A percentile compares a stretch with the other conserved stretches of the same genome.
Evolutionary conservation across 768 basidiomycete species (phyloP).

Genomic region (Boletellus ananas): DNA sequence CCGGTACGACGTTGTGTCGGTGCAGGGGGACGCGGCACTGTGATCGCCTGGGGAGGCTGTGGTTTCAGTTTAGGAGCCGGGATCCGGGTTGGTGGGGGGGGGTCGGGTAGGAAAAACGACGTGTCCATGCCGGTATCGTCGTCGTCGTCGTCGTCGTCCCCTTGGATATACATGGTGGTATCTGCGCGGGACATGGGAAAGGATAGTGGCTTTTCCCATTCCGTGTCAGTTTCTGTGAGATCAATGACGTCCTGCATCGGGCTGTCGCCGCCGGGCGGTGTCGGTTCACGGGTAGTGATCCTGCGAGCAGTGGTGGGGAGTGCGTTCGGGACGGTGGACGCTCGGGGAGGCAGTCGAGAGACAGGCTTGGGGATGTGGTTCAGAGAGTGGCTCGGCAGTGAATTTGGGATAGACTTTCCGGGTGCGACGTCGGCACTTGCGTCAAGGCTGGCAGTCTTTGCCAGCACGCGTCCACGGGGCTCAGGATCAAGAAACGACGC

Average conservation of each 20-base stretch:
- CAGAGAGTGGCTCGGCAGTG: slow-evolving; percentile 10
- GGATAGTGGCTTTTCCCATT: slow-evolving; percentile 6
- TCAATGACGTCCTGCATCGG: slow-evolving; percentile 18
- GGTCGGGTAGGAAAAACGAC: slow-evolving; percentile 13
- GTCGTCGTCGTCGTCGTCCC: slow-evolving; percentile 16
- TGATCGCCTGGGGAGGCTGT: background rate
- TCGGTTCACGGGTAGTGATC: background rate
- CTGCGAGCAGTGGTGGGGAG: background rate
- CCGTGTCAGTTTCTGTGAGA: slow-evolving; percentile 20
- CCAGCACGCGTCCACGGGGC: slow-evolving; percentile 2
- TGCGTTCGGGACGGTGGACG: background rate
- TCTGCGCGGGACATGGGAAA: slow-evolving; percentile 1
- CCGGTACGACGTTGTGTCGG: slow-evolving; percentile 16
- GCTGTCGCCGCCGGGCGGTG: slow-evolving; percentile 6
- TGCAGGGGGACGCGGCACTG: background rate
- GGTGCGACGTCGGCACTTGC: background rate
- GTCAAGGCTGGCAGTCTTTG: slow-evolving; percentile 7
- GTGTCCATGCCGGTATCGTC: slow-evolving; percentile 15
- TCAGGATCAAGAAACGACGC: background rate
- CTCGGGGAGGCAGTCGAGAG: background rate
- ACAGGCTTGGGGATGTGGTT: slow-evolving; percentile 5
- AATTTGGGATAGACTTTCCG: slow-evolving; percentile 13
- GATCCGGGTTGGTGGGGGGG: background rate
- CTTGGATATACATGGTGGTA: slow-evolving; percentile 11
- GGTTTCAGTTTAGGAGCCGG: background rate